Base-by-base conservation (phyloP, 768 basidiomycete species). In the Hirschioporus abietinus region DNA sequence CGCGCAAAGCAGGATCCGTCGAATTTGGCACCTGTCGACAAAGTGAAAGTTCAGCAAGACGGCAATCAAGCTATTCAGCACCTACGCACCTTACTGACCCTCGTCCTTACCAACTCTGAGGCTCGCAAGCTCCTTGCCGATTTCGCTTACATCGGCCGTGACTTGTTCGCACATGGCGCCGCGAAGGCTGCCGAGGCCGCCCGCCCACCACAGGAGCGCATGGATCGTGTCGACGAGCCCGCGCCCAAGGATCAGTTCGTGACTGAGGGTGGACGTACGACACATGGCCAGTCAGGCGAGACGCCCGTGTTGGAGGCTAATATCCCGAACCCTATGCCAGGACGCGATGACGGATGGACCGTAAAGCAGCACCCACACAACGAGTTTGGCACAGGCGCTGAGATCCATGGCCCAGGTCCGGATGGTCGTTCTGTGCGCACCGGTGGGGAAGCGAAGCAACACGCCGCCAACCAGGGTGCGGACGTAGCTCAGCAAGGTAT, bases 91-190 rank as follows among this genome's bases (percentile, higher is more conserved):
- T 85, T 99, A 61, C 81, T 93, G 67, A 85, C 86, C 58, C 89
- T 98, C 72, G 82, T 98, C 72, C 82, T 95, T 68, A 96, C 96
- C 74, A 99, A 99, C 79, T 90, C 92, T 0, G 92, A 96, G 78
- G 90, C 92, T 34, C 90, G 95, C 72, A 96, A 97, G 75, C 87
- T 97, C 30, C 77, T 96, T 64, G 84, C 87, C 1, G 93, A 95
- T 76, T 88, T 91, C 69, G 84, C 86, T 10, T 75, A 89, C 66
- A 87, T 93, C 63, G 91, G 92, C 0, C 89, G 93, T 58, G 94
- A 96, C 75, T 81, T 97, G 65, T 86, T 96, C 68, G 86, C 92
- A 4, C 88, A 85, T 52, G 85, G 84, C 23, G 88, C 91, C 0
- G 75, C 81, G 70, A 91, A 93, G 73, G 88, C 85, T 15, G 91